Evolutionary conservation across 2,329 filamentous ascomycete species (phyloP).

Genomic region (Diaporthe ampelina): DNA sequence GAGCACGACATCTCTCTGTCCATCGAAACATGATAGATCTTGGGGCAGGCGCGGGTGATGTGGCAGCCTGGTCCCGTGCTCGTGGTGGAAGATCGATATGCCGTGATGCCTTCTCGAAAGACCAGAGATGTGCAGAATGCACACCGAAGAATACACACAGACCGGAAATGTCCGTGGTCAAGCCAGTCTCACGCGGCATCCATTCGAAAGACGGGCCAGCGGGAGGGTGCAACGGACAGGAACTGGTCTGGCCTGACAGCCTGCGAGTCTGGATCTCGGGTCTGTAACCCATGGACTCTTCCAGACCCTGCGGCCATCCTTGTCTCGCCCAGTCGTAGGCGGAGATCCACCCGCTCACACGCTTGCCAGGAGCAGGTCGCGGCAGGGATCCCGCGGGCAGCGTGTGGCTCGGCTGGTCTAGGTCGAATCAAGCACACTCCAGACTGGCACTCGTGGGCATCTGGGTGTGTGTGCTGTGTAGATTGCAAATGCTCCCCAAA

Average conservation of each 20-base stretch:
- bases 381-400: slow-evolving; percentile 18
- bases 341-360: slow-evolving; percentile 25
- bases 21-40: background rate
- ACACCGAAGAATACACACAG: no score
- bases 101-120: no score
- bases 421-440: no score
- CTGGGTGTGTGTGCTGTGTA: background rate
- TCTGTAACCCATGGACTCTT: slow-evolving; percentile 35
- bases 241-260: slow-evolving; percentile 4
- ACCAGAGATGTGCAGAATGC: no score
- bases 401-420: background rate
- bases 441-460: background rate
- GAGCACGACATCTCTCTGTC: background rate
- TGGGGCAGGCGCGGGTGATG: background rate
- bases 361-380: background rate
- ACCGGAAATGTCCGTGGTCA: background rate
- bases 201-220: background rate
- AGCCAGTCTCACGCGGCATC: background rate
- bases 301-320: slow-evolving; percentile 39
- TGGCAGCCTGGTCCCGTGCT: background rate
- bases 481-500: background rate
- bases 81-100: background rate
- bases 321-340: slow-evolving; percentile 28
- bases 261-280: slow-evolving; percentile 22
- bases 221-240: no score